Evolutionary conservation across 495 filamentous ascomycete species (phyloP).

Genomic region (Hypoxylon perforatum): DNA sequence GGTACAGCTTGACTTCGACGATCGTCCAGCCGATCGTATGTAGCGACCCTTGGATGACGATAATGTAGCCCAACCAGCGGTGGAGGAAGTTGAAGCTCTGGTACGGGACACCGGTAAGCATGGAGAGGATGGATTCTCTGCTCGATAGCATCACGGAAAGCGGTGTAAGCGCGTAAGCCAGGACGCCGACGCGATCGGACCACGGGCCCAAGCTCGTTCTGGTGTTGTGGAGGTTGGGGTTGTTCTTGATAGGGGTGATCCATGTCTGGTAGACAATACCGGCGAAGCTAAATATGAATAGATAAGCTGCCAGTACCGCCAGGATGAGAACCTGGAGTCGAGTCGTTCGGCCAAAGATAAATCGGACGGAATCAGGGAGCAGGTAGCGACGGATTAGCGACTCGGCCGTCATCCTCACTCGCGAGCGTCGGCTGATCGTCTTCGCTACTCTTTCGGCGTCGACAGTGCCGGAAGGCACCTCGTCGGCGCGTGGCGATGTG

Average conservation of each 20-base stretch:
- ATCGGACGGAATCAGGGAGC: slow-evolving; percentile 52
- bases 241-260: slow-evolving; percentile 67
- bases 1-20: slow-evolving; percentile 69
- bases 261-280: slow-evolving; percentile 69
- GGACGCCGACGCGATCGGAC: slow-evolving; percentile 69
- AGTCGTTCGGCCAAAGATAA: slow-evolving; percentile 53
- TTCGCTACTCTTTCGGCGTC: slow-evolving; percentile 23
- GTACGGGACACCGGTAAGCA: slow-evolving; percentile 73
- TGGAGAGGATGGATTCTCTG: slow-evolving; percentile 68
- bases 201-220: slow-evolving; percentile 69
- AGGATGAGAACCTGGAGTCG: slow-evolving; percentile 57
- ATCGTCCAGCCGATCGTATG: slow-evolving; percentile 76
- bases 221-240: slow-evolving; percentile 61
- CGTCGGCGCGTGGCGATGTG: slow-evolving; percentile 49
- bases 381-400: slow-evolving; percentile 56
- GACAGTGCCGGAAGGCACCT: slow-evolving; percentile 47
- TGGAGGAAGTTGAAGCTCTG: slow-evolving; percentile 77
- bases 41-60: slow-evolving; percentile 67
- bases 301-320: slow-evolving; percentile 60
- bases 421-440: slow-evolving; percentile 25
- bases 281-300: slow-evolving; percentile 71
- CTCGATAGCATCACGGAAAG: slow-evolving; percentile 68
- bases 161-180: slow-evolving; percentile 75
- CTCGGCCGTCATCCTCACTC: slow-evolving; percentile 38
- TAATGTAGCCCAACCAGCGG: slow-evolving; percentile 72